Conservation (phyloP, 1,284 basidiomycete species). For the Cryptococcus sp. region DNA sequence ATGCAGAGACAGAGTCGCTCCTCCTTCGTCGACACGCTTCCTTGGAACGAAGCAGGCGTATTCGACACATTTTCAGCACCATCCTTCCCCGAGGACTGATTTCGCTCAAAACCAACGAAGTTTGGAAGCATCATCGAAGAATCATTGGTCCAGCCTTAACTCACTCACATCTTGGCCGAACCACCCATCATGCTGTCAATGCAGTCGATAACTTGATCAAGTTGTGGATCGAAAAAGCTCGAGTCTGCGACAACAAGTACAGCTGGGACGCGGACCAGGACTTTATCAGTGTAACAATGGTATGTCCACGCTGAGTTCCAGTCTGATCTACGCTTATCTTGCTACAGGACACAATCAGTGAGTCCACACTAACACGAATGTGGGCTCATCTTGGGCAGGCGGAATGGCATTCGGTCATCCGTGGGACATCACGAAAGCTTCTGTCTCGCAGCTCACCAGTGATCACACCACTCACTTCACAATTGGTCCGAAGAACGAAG, state of each 20-base stretch:
- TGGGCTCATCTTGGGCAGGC: slow-evolving; percentile 11
- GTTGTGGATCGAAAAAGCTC: slow-evolving; percentile 23
- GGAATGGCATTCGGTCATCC: slow-evolving; percentile 38
- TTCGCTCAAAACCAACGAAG: slow-evolving; percentile 24
- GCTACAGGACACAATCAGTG: slow-evolving; percentile 32
- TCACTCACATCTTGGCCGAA: slow-evolving; percentile 32
- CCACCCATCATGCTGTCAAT: slow-evolving; percentile 28
- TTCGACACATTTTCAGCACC: slow-evolving; percentile 22
- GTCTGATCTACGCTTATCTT: neutral
- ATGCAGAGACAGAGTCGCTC: slow-evolving; percentile 25
- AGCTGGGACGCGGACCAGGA: slow-evolving; percentile 19
- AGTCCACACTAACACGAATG: neutral
- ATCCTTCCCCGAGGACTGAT: slow-evolving; percentile 32
- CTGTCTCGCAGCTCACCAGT: slow-evolving; percentile 11
- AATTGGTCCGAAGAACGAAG: slow-evolving; percentile 15
- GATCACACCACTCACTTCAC: neutral
- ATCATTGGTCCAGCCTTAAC: slow-evolving; percentile 37
- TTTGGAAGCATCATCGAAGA: slow-evolving; percentile 35
- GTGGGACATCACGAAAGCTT: slow-evolving; percentile 21
- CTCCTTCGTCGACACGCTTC: slow-evolving; percentile 15
- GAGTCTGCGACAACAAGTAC: slow-evolving; percentile 4
- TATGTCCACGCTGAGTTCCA: no score
- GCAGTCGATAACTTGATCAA: slow-evolving; percentile 23
- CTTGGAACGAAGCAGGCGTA: slow-evolving; percentile 27
- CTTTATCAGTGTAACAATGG: neutral